Base-by-base conservation (phyloP, 352 stramenopile species). In the Elongisporangium prolatum region DNA sequence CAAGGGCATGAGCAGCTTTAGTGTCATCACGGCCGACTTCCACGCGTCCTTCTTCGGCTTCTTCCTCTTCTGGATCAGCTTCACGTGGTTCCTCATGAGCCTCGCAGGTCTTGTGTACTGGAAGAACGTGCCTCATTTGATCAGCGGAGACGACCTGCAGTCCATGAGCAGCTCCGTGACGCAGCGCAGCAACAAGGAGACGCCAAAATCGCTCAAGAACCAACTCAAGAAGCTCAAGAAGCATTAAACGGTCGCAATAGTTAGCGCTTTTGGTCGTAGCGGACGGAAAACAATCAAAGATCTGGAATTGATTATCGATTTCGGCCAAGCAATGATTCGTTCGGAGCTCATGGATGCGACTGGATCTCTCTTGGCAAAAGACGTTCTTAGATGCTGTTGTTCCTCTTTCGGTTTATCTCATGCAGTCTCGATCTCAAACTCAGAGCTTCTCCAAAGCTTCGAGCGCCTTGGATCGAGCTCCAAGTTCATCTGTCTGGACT, bases 161-260 rank as follows among this genome's bases (percentile, higher is more conserved):
- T 61, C 62, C 48, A 44, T 20, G 28, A 21, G 38, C 37, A 57
- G 21, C 47, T 16, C 56, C 2, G 40, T 40, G 6, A 57, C 56
- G 20, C 40, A 71, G 38, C 68, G 73, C 25, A 64, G 72, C 64
- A 90, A 87, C 60, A 79, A 77, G 22, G 69, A 85, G 65, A 88
- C 77, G 10, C 76, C 79, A 24, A 89, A 89, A 65, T 65, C 64
- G 53, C 66, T 87, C 38, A 89, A 87, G 71, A 89, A 89, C 59
- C 77, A 86, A 56, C 67, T 89, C 50, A 91, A 89, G 66, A 64
- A 86, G 67, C 52, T 87, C 44, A 75, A 83, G 59, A 86, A 87
- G 68, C 81, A 87, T 52, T 69, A 58, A 57, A 21, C 22, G 28
- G 21, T n/a, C 1, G 28, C 28, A 38, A 44, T 44, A 44, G 34